Conservation (phyloP, 306 rosid genomes). For the Cicer yamashitae region DNA sequence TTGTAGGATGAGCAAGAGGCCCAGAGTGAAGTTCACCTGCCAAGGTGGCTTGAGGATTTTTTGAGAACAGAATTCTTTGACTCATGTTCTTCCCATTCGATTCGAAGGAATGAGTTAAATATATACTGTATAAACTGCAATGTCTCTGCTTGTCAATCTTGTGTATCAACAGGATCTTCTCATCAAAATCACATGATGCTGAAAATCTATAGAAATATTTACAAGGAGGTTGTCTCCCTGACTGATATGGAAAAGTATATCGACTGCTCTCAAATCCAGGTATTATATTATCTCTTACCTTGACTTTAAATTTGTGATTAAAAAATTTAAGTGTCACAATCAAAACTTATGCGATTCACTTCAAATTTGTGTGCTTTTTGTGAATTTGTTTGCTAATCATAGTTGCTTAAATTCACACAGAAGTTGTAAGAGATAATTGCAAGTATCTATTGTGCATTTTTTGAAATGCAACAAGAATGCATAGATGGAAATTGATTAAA, state of each 20-base stretch:
- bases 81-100: slow-evolving; percentile 42
- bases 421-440: neutral
- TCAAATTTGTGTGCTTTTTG: neutral
- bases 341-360: neutral
- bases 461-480: slow-evolving; percentile 26
- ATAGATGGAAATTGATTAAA: slow-evolving; percentile 29
- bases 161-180: slow-evolving; percentile 44
- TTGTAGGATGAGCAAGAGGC: slow-evolving; percentile 44
- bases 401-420: slow-evolving; percentile 25
- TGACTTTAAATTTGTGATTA: slow-evolving; percentile 3
- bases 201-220: slow-evolving; percentile 52
- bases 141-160: slow-evolving; percentile 51
- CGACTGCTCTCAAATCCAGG: slow-evolving; percentile 65
- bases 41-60: slow-evolving; percentile 56
- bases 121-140: slow-evolving; percentile 58
- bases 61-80: slow-evolving; percentile 44
- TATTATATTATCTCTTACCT: slow-evolving; percentile 27
- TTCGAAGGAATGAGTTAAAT: slow-evolving; percentile 46
- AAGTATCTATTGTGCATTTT: neutral
- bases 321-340: neutral
- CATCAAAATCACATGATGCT: slow-evolving; percentile 56
- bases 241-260: slow-evolving; percentile 49
- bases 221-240: slow-evolving; percentile 55
- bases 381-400: slow-evolving; percentile 26
- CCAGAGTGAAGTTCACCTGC: slow-evolving; percentile 12